phyloP scores from a whole-genome alignment of 176 grass and related monocot genomes.

The Aegilops tauschii region DNA sequence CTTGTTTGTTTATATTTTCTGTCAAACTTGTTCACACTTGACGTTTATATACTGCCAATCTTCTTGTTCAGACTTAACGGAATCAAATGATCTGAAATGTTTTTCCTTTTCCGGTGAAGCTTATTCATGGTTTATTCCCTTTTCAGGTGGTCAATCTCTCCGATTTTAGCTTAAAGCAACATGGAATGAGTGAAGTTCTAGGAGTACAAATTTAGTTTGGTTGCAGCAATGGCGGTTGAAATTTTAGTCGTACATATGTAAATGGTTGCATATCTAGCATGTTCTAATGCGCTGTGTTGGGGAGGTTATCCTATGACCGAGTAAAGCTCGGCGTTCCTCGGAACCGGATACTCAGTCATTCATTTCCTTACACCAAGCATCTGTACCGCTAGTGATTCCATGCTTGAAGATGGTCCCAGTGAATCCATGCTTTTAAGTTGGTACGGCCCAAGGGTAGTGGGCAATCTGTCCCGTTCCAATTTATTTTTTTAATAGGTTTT shows the following conservation, averaged over 20 bases:
- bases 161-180: not conserved
- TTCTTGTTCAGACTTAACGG: not conserved
- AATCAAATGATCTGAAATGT: not conserved
- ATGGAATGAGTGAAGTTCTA: not conserved
- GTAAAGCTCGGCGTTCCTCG: too few relatives aligned
- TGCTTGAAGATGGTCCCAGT: too few relatives aligned
- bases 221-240: not conserved
- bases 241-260: not conserved
- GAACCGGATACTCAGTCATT: too few relatives aligned
- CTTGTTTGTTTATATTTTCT: not conserved
- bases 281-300: not conserved
- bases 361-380: too few relatives aligned
- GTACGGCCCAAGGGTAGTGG: too few relatives aligned
- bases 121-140: not conserved
- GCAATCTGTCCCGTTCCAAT: too few relatives aligned
- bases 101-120: not conserved
- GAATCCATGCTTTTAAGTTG: too few relatives aligned
- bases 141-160: constrained; percentile 29
- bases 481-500: too few relatives aligned
- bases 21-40: too few relatives aligned
- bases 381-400: too few relatives aligned
- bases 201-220: not conserved
- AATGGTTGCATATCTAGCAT: not conserved
- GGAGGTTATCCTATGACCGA: too few relatives aligned
- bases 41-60: not conserved